These are phyloP conservation scores for Plantago elongata DNA, from an alignment of 257 asterid genomes.

Conservation along the genomic window DNA sequence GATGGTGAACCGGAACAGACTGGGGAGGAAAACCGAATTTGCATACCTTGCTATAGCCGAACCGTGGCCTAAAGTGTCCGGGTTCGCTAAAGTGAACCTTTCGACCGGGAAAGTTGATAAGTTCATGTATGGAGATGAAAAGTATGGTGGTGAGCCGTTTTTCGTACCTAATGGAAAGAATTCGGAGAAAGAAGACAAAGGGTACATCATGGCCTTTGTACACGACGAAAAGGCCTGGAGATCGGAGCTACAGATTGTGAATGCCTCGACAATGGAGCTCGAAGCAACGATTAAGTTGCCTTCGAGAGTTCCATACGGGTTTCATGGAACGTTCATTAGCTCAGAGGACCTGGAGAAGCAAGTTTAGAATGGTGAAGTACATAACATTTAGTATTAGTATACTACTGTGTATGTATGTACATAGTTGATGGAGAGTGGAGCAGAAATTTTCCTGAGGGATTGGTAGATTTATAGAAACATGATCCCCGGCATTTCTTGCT, in stretches of 20 bases:
- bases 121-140: slow-evolving; percentile 40
- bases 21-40: slow-evolving; percentile 54
- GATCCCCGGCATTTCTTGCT: slow-evolving; percentile 35
- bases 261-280: slow-evolving; percentile 39
- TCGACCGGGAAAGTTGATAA: slow-evolving; percentile 36
- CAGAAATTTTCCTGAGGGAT: slow-evolving; percentile 36
- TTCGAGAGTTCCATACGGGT: slow-evolving; percentile 79
- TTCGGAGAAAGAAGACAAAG: slow-evolving; percentile 46
- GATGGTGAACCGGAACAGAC: slow-evolving; percentile 54
- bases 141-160: slow-evolving; percentile 65
- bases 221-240: slow-evolving; percentile 52
- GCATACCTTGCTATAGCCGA: slow-evolving; percentile 65
- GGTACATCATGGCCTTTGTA: slow-evolving; percentile 47
- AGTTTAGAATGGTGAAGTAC: slow-evolving; percentile 3
- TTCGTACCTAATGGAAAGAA: slow-evolving; percentile 37
- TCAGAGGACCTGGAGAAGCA: slow-evolving; percentile 43
- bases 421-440: not conserved
- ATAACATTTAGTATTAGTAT: too few relatives aligned
- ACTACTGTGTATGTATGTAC: not conserved
- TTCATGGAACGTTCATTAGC: slow-evolving; percentile 71
- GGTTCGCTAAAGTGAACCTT: slow-evolving; percentile 64
- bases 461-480: slow-evolving; percentile 16
- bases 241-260: slow-evolving; percentile 63
- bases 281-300: slow-evolving; percentile 58
- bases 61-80: slow-evolving; percentile 81